phyloP scores from a whole-genome alignment of 805 yeast species.

The Ogataea trehalophila region DNA sequence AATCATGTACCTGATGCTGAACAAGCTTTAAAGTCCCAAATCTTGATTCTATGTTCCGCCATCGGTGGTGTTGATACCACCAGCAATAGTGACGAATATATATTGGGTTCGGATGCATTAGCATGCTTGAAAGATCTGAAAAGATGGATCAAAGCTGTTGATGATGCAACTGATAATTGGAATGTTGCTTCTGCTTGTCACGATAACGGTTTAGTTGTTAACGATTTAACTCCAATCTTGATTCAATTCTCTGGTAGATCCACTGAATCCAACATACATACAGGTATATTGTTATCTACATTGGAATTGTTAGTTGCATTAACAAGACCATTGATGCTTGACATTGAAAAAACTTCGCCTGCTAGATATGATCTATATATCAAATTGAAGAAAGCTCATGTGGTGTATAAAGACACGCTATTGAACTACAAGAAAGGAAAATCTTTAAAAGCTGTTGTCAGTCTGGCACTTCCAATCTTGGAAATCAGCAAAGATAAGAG shows the following conservation, averaged over 20 bases:
- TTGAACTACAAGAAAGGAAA: conserved; percentile 54
- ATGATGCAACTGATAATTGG: conserved; percentile 62
- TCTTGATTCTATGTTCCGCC: conserved; percentile 78
- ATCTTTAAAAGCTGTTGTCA: conserved; percentile 62
- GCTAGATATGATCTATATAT: conserved; percentile 55
- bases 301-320: conserved; percentile 77
- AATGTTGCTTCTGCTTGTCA: conserved; percentile 88
- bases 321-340: conserved; percentile 80
- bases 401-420: conserved; percentile 65
- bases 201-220: conserved; percentile 65
- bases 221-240: conserved; percentile 71
- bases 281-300: conserved; percentile 63
- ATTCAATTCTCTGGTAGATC: conserved; percentile 52
- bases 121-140: conserved; percentile 86
- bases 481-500: conserved; percentile 49
- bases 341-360: conserved; percentile 48
- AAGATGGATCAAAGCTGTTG: conserved; percentile 82
- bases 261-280: conserved; percentile 35
- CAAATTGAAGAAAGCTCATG: conserved; percentile 61
- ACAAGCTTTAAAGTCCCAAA: conserved; percentile 57
- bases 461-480: conserved; percentile 62
- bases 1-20: conserved; percentile 19
- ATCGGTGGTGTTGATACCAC: conserved; percentile 84
- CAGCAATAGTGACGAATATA: conserved; percentile 44
- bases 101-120: conserved; percentile 80